phyloP scores from a whole-genome alignment of 2,329 filamentous ascomycete genomes.

The Neonectria ditissima region DNA sequence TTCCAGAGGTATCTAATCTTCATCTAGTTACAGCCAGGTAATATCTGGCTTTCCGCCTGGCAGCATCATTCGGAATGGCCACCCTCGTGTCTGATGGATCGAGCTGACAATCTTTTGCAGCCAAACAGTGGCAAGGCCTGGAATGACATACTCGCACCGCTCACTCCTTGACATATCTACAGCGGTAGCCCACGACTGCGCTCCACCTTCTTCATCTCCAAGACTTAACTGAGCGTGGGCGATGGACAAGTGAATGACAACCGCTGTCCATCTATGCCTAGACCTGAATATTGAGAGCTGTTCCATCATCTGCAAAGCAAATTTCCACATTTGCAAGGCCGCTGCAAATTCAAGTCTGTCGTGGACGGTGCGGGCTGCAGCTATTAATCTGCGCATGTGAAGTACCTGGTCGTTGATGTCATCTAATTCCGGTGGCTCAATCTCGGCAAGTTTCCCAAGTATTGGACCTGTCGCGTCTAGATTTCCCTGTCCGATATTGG shows the following conservation, averaged over 20 bases:
- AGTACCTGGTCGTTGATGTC: conserved; percentile 49
- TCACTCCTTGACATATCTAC: conserved; percentile 41
- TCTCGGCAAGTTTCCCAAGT: conserved; percentile 27
- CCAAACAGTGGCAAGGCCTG: conserved; percentile 47
- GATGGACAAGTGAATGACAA: conserved; percentile 45
- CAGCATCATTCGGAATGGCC: conserved; percentile 50
- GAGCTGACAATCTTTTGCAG: conserved; percentile 41
- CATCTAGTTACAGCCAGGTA: conserved; percentile 27
- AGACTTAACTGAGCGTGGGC: conserved; percentile 43
- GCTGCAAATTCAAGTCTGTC: conserved; percentile 20
- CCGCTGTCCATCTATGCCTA: conserved; percentile 40
- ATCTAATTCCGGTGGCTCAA: conserved; percentile 42
- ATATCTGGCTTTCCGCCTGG: conserved; percentile 45
- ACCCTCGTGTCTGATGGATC: conserved; percentile 42
- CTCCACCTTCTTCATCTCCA: conserved; percentile 30
- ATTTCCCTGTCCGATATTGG: conserved; percentile 36
- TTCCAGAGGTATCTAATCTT: no score
- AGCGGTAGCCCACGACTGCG: conserved; percentile 41
- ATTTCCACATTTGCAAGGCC: conserved; percentile 40
- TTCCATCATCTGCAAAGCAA: conserved; percentile 34
- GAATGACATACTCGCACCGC: conserved; percentile 49
- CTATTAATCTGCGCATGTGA: conserved; percentile 46
- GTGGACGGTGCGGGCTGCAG: conserved; percentile 42
- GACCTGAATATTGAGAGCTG: conserved; percentile 39
- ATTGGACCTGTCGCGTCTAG: conserved; percentile 28